Evolutionary conservation across 257 asterid species (phyloP).

Genomic region (Ligustrum vulgare): DNA sequence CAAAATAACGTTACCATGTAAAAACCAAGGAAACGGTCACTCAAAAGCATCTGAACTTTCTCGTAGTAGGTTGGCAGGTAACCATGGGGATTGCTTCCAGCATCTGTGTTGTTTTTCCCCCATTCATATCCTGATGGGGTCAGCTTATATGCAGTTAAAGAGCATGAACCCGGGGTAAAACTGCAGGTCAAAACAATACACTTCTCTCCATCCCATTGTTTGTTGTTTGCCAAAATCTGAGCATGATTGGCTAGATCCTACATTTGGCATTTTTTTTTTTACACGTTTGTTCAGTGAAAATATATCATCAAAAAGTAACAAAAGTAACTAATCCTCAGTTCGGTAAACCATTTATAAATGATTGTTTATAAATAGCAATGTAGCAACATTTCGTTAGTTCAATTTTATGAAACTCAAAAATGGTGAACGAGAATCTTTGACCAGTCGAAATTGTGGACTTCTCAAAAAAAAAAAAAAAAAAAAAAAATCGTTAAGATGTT

Average conservation of each 20-base stretch:
- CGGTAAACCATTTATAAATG: too few species aligned
- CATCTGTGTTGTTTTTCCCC: constrained; percentile 91
- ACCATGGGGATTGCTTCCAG: constrained; percentile 89
- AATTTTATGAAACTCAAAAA: background rate
- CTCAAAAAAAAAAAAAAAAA: too few species aligned
- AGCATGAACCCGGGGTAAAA: constrained; percentile 97
- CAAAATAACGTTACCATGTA: constrained; percentile 41
- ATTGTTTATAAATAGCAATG: too few species aligned
- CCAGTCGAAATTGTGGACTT: too few species aligned
- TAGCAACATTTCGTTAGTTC: too few species aligned
- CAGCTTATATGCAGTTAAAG: constrained; percentile 87
- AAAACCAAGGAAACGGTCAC: constrained; percentile 95
- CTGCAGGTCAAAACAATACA: constrained; percentile 94
- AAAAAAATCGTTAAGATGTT: too few species aligned
- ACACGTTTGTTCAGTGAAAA: background rate
- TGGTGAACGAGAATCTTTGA: too few species aligned
- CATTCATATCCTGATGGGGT: constrained; percentile 94
- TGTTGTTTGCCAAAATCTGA: constrained; percentile 72
- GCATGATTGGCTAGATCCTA: constrained; percentile 88
- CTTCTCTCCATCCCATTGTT: constrained; percentile 99
- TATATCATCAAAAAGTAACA: too few species aligned
- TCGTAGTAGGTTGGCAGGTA: constrained; percentile 91
- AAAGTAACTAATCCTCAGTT: too few species aligned
- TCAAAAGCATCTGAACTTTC: constrained; percentile 95
- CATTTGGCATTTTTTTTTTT: constrained; percentile 9